phyloP scores from a whole-genome alignment of 768 basidiomycete genomes.

The Leucocoprinus sp. region DNA sequence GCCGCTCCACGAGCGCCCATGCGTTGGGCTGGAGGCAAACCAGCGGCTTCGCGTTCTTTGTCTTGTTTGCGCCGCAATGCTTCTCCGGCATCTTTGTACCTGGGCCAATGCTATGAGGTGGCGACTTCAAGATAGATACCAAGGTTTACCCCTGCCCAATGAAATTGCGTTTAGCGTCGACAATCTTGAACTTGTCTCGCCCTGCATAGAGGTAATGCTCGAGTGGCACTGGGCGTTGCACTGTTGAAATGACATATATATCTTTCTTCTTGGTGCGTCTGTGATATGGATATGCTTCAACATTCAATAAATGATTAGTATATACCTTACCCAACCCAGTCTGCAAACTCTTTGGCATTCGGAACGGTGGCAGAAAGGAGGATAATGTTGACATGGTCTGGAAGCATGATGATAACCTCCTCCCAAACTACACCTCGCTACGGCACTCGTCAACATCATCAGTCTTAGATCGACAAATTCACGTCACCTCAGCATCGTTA shows the following conservation, averaged over 20 bases:
- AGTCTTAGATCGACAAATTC: not conserved
- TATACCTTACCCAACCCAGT: constrained; percentile 89
- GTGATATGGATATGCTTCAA: constrained; percentile 7
- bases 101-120: constrained; percentile 26
- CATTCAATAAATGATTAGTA: constrained; percentile 1
- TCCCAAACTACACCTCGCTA: constrained; percentile 99
- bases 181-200: constrained; percentile 88
- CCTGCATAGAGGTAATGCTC: constrained; percentile 96
- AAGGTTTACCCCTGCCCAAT: constrained; percentile 62
- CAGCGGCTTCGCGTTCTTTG: constrained; percentile 94
- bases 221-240: constrained; percentile 91
- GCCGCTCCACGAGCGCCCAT: constrained; percentile 74
- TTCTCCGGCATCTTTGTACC: constrained; percentile 87
- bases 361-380: constrained; percentile 95
- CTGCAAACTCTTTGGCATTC: constrained; percentile 96
- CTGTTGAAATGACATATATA: constrained; percentile 97
- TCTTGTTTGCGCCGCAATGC: constrained; percentile 91
- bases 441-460: constrained; percentile 1
- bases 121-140: not conserved
- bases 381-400: constrained; percentile 97
- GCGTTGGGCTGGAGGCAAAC: constrained; percentile 77
- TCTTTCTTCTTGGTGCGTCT: constrained; percentile 99
- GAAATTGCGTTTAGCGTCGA: constrained; percentile 74
- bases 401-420: constrained; percentile 99
- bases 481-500: constrained; percentile 90